Evolutionary conservation across 1,139 yeast genomes (phyloP).

Genomic region (Geotrichum carabidarum): DNA sequence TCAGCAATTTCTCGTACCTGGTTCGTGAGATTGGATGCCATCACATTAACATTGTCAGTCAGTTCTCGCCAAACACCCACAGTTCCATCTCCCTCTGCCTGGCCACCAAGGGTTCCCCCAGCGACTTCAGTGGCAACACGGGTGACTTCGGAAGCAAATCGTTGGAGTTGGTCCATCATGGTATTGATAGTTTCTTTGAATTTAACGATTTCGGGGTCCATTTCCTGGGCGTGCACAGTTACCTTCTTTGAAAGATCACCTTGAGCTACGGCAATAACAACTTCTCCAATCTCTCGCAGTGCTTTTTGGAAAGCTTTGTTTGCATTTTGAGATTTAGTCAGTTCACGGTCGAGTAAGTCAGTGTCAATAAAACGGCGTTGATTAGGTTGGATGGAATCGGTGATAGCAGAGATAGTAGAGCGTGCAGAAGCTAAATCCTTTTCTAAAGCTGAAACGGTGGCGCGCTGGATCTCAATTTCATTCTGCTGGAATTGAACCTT

Average conservation of each 20-base stretch:
- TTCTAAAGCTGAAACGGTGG: constrained; percentile 39
- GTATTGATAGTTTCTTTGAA: constrained; percentile 79
- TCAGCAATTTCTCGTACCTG: constrained; percentile 85
- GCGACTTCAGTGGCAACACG: constrained; percentile 87
- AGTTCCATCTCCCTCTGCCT: constrained; percentile 75
- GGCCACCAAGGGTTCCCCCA: constrained; percentile 84
- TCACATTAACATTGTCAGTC: constrained; percentile 78
- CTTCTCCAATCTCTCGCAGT: constrained; percentile 71
- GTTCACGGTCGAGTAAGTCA: constrained; percentile 38
- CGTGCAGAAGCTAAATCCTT: constrained; percentile 38
- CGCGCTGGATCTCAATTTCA: constrained; percentile 37
- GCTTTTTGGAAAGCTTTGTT: constrained; percentile 76
- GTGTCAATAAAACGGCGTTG: constrained; percentile 34
- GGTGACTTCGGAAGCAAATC: constrained; percentile 77
- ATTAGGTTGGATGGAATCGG: constrained; percentile 37
- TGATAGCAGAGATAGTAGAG: constrained; percentile 36
- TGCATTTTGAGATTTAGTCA: constrained; percentile 55
- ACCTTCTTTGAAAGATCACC: constrained; percentile 80
- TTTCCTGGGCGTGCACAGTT: constrained; percentile 63
- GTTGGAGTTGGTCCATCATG: constrained; percentile 82
- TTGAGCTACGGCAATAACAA: constrained; percentile 76
- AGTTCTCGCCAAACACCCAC: constrained; percentile 83
- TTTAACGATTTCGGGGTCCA: constrained; percentile 65
- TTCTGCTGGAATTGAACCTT: constrained; percentile 39
- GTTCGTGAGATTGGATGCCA: constrained; percentile 81